Evolutionary conservation across 169 alveolate species (phyloP).

Genomic region (Plasmodium cynomolgi): DNA sequence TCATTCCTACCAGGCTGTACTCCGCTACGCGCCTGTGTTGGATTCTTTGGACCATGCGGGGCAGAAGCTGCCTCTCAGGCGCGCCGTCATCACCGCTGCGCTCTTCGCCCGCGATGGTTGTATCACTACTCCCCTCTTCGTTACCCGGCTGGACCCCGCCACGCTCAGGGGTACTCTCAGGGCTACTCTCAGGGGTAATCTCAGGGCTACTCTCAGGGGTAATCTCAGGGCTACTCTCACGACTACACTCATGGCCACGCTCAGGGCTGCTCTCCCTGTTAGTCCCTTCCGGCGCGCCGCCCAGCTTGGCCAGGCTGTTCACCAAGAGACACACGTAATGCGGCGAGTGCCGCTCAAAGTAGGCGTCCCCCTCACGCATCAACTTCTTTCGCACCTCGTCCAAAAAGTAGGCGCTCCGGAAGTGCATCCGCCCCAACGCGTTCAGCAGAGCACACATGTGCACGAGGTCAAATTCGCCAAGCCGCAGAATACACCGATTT

Average conservation of each 20-base stretch:
- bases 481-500: constrained; percentile 57
- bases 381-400: constrained; percentile 23
- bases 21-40: constrained; percentile 5
- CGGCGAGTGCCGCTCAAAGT: constrained; percentile 32
- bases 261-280: neutral
- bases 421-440: constrained; percentile 15
- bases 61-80: neutral
- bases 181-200: neutral
- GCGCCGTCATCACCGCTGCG: neutral
- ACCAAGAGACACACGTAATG: constrained; percentile 41
- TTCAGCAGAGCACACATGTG: constrained; percentile 33
- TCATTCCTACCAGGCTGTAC: constrained; percentile 27
- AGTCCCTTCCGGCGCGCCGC: neutral
- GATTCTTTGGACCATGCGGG: constrained; percentile 2
- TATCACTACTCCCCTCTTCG: neutral
- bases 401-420: constrained; percentile 33
- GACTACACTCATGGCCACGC: neutral
- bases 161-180: no score
- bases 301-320: constrained; percentile 1
- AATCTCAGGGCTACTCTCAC: no score
- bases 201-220: no score
- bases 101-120: neutral
- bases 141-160: no score
- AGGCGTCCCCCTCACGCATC: neutral
- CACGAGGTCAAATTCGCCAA: constrained; percentile 33